These are phyloP conservation scores for Lumnitzera racemosa DNA, from an alignment of 345 rosid species.

Conservation along the genomic window DNA sequence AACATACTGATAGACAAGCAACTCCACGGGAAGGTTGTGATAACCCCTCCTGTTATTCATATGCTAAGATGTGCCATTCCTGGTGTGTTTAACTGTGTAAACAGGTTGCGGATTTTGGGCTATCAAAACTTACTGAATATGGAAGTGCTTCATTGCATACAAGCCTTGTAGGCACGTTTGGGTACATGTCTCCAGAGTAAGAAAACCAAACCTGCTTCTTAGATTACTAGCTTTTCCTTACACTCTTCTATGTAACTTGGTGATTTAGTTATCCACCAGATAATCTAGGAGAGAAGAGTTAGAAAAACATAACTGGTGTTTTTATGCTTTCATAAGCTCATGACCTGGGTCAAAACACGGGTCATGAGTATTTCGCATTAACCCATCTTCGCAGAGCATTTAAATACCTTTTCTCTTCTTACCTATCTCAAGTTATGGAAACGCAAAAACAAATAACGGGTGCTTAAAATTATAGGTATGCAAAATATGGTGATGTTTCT, in stretches of 20 bases:
- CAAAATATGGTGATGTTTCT: slow-evolving; percentile 71
- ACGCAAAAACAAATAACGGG: no score
- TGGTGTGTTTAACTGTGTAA: slow-evolving; percentile 6
- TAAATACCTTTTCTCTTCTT: no score
- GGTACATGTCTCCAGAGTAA: slow-evolving; percentile 97
- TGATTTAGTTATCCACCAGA: not conserved
- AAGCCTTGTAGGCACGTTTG: slow-evolving; percentile 81
- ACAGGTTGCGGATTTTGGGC: slow-evolving; percentile 93
- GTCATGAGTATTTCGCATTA: no score
- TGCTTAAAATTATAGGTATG: slow-evolving; percentile 40
- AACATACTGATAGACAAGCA: slow-evolving; percentile 79
- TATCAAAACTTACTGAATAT: slow-evolving; percentile 67
- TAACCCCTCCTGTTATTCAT: not conserved
- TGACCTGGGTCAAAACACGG: no score
- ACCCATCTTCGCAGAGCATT: no score
- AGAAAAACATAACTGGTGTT: no score
- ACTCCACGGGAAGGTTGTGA: slow-evolving; percentile 62
- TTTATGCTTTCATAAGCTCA: no score
- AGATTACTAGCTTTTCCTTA: no score
- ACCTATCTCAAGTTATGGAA: no score
- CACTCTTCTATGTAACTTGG: not conserved
- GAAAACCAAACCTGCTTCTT: slow-evolving; percentile 4
- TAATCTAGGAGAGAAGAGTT: no score
- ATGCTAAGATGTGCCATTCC: slow-evolving; percentile 4
- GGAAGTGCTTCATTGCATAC: slow-evolving; percentile 49